Conservation (phyloP, 805 yeast genomes). For the Sugiyamaella smithiae region DNA sequence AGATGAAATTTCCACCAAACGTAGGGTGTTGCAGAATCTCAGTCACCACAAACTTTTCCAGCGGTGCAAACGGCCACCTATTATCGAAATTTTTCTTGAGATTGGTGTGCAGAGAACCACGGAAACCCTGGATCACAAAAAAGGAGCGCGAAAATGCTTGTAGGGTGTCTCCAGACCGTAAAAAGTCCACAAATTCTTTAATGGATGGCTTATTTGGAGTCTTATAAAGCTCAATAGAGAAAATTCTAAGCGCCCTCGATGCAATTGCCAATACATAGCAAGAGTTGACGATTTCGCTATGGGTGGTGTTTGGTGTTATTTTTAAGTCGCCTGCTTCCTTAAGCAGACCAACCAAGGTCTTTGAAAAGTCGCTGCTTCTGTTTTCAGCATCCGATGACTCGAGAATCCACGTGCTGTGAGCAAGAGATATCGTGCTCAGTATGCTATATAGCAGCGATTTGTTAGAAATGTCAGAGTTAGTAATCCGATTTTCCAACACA, state of each 20-base stretch:
- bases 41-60: constrained; percentile 46
- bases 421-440: constrained; percentile 68
- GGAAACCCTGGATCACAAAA: constrained; percentile 46
- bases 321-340: neutral
- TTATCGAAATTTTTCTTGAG: constrained; percentile 46
- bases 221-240: constrained; percentile 66
- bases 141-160: constrained; percentile 32
- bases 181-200: constrained; percentile 20
- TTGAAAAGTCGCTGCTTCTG: neutral
- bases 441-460: constrained; percentile 44
- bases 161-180: constrained; percentile 29
- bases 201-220: constrained; percentile 41
- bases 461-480: constrained; percentile 12
- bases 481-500: constrained; percentile 28
- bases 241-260: constrained; percentile 69
- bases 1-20: constrained; percentile 53
- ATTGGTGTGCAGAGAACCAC: constrained; percentile 45
- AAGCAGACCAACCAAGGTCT: neutral
- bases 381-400: constrained; percentile 38
- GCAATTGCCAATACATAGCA: constrained; percentile 35
- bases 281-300: neutral
- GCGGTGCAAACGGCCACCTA: constrained; percentile 46
- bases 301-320: neutral
- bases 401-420: constrained; percentile 75
- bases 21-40: constrained; percentile 46